These are phyloP conservation scores for Brachypodium distachyon DNA, from an alignment of 202 grass and related monocot species.

Conservation along the genomic window DNA sequence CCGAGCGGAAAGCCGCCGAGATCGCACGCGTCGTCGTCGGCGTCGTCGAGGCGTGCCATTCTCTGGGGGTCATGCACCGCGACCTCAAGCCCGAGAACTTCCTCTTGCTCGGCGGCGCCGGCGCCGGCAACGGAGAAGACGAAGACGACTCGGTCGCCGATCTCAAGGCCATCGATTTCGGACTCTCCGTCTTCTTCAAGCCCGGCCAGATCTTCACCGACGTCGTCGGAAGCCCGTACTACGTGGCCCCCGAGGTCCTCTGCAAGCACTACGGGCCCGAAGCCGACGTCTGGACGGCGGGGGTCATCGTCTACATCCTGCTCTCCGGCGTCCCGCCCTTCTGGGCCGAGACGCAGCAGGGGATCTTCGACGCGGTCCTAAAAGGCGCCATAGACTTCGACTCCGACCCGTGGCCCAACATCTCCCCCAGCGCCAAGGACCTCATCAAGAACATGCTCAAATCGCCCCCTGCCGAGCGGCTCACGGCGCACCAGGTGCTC, in stretches of 20 bases:
- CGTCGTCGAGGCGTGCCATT: conserved; percentile 48
- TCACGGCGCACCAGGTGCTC: conserved; percentile 40
- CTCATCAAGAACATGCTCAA: conserved; percentile 38
- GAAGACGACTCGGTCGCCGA: too few species aligned
- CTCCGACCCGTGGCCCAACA: conserved; percentile 28
- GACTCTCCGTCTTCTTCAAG: conserved; percentile 95
- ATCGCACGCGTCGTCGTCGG: conserved; percentile 43
- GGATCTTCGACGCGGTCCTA: conserved; percentile 45
- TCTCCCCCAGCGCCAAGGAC: conserved; percentile 52
- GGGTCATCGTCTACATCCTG: conserved; percentile 89
- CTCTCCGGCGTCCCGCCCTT: conserved; percentile 91
- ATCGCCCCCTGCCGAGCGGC: conserved; percentile 15
- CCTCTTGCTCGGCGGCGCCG: conserved; percentile 33
- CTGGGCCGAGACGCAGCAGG: conserved; percentile 73
- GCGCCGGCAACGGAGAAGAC: too few species aligned
- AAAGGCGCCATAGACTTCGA: conserved; percentile 39
- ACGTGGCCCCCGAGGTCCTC: conserved; percentile 90
- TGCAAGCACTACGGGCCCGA: conserved; percentile 84
- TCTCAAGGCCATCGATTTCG: conserved; percentile 93
- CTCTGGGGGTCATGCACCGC: conserved; percentile 56
- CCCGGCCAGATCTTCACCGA: conserved; percentile 86
- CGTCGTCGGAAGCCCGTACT: conserved; percentile 82
- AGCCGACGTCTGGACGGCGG: conserved; percentile 89
- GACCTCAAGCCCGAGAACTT: conserved; percentile 97
- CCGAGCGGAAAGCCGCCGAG: conserved; percentile 36